Conservation (phyloP, 306 rosid species). For the Cicer pinnatifidum region DNA sequence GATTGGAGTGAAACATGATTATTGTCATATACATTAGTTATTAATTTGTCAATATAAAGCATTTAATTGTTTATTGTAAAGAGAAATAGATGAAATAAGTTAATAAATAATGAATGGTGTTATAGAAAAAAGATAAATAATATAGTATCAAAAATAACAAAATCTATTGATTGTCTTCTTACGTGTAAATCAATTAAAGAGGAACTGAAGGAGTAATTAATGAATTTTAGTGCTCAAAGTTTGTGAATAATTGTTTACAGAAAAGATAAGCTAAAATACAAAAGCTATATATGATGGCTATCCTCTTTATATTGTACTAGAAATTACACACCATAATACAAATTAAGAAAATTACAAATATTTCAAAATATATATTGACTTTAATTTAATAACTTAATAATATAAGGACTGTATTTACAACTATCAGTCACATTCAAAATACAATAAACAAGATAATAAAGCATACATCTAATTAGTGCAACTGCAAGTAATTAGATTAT, state of each 20-base stretch:
- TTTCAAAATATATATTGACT: constrained; percentile 7
- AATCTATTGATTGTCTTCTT: too few species aligned
- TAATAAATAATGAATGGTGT: too few species aligned
- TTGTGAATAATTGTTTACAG: neutral
- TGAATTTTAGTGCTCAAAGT: constrained; percentile 9
- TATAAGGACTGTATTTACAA: constrained; percentile 59
- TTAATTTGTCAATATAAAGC: too few species aligned
- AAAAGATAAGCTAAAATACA: constrained; percentile 1
- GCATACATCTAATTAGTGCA: constrained; percentile 44
- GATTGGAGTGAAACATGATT: neutral
- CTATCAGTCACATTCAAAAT: constrained; percentile 41
- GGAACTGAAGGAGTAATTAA: neutral
- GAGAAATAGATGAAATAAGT: too few species aligned
- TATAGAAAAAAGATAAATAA: too few species aligned
- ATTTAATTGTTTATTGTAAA: too few species aligned
- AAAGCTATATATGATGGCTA: constrained; percentile 1
- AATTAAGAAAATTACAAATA: constrained; percentile 29
- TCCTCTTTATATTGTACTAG: neutral
- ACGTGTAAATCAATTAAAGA: too few species aligned
- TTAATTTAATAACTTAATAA: constrained; percentile 43
- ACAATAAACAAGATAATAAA: constrained; percentile 46
- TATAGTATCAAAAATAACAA: too few species aligned
- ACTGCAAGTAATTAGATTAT: constrained; percentile 48
- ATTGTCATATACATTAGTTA: neutral
- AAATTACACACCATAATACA: constrained; percentile 24